Evolutionary conservation across 768 basidiomycete genomes (phyloP), one percentile per base, ranked within the genome.

Genomic region (Russula compacta): DNA sequence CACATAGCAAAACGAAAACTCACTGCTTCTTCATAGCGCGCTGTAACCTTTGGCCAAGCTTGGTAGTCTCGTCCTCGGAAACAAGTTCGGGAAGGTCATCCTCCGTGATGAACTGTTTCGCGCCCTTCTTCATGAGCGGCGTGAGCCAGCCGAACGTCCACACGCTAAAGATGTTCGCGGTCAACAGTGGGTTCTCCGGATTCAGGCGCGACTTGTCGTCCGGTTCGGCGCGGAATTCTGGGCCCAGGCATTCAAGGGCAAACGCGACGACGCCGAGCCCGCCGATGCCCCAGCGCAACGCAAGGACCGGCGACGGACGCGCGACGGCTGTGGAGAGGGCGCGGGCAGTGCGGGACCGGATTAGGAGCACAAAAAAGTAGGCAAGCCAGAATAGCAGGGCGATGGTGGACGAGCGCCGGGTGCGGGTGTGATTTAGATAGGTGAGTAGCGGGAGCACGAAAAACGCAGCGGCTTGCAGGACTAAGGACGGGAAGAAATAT

Each of bases 141-240:
- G 89, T 91, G 77, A 98, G 81, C 93, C 93, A 98, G 0, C 77
- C 74, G 69, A 98, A 98, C 0, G 84, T 85, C 79, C 86, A 92
- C 42, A 81, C 77, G 67, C 87, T 91, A 70, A 84, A 95, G 21
- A 92, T 74, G 69, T 92, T 94, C 17, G 93, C 89, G 0, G 82
- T 86, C 17, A 86, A 67, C 1, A 86, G 73, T 0, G 93, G 93
- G 68, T 76, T 88, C 68, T 92, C 89, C 48, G 74, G 74, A 49
- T 74, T 65, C 14, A 70, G 69, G 19, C 78, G 77, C 40, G 73
- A 72, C 49, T 70, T 58, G 7, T 68, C 64, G 4, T 66, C 59
- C 48, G 72, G 68, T 53, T 73, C 69, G 9, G 64, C 55, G 10
- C 69, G 73, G 59, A 79, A 72, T 65, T 83, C 86, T 0, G 90